Evolutionary conservation across 352 stramenopile genomes (phyloP), one percentile per base, ranked within the genome.

Genomic region (Pythium graminicola): DNA sequence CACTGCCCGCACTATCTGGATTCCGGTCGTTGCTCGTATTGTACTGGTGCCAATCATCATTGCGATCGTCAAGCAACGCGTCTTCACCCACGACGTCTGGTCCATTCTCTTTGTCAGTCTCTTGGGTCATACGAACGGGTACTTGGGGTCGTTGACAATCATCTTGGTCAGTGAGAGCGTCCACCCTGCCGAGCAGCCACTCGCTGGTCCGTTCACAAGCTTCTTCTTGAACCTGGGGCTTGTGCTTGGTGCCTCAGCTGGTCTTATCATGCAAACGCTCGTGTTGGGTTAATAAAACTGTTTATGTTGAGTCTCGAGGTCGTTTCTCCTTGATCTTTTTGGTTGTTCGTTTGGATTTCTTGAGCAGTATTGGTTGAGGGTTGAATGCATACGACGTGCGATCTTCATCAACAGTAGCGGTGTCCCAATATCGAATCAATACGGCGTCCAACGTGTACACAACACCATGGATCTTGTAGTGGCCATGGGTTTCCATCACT

Each of bases 151-250:
- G 22, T 57, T 93, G 22, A 72, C 68, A 9, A 87, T 93, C 56
- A 81, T 93, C 33, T 85, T 93, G 26, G 75, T 93, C 29, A 86
- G 76, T 45, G 83, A 94, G 64, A 86, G 63, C 62, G 76, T 90
- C 10, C 69, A 87, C 24, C 54, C 61, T 0, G 68, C 89, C 28
- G 80, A 94, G 32, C 74, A 85, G 50, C 66, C 71, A n/a, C 53
- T 91, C 8, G 85, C 79, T 5, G 83, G 80, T 1, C 70, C 73
- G 24, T 93, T 91, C 54, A 93, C 83, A 36, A 88, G 83, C 46
- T 91, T 91, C 50, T 90, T 89, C 55, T 57, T 93, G 26, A 91
- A 93, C 58, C 78, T 82, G 43, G 83, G 83, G 3, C 75, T 93
- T 24, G 83, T 91, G n/a, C 45, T 93, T 17, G 82, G 82, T 33